These are phyloP conservation scores for Heterobasidion annosum DNA, from an alignment of 1,284 basidiomycete species.

Conservation along the genomic window DNA sequence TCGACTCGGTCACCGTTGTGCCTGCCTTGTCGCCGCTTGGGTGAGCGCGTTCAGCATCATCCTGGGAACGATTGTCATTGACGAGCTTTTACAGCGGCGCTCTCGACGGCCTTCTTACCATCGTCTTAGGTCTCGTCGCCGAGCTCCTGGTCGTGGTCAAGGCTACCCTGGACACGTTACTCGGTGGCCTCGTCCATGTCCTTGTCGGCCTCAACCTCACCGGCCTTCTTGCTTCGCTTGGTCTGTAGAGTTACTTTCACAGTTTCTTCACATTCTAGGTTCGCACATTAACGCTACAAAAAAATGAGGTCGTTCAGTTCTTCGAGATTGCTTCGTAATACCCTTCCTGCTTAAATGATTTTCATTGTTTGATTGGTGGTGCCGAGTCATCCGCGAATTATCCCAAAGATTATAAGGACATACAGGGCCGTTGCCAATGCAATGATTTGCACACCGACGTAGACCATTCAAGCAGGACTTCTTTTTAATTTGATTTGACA, in stretches of 20 bases:
- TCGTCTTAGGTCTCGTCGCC: not conserved
- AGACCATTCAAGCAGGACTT: too few species aligned
- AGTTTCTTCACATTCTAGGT: too few species aligned
- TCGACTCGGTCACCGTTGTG: not conserved
- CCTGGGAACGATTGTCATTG: not conserved
- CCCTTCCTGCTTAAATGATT: too few species aligned
- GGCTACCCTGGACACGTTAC: not conserved
- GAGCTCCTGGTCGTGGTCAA: not conserved
- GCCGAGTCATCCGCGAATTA: too few species aligned
- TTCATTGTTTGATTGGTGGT: too few species aligned
- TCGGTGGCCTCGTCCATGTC: not conserved
- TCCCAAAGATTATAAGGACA: too few species aligned
- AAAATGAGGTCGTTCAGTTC: too few species aligned
- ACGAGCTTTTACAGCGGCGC: not conserved
- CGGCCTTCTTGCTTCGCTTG: not conserved
- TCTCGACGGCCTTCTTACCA: not conserved
- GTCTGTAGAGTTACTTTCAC: not conserved
- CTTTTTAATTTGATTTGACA: too few species aligned
- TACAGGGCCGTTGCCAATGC: too few species aligned
- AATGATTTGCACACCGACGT: too few species aligned
- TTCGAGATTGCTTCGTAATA: too few species aligned
- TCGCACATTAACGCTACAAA: too few species aligned
- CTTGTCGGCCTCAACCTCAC: not conserved
- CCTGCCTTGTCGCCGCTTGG: not conserved
- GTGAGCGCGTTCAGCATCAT: not conserved